Percentiles rank a stretch among this genome's conserved stretches.
These are phyloP conservation scores for Nemania sp. DNA, from an alignment of 2,329 filamentous ascomycete species.

Conservation along the genomic window DNA sequence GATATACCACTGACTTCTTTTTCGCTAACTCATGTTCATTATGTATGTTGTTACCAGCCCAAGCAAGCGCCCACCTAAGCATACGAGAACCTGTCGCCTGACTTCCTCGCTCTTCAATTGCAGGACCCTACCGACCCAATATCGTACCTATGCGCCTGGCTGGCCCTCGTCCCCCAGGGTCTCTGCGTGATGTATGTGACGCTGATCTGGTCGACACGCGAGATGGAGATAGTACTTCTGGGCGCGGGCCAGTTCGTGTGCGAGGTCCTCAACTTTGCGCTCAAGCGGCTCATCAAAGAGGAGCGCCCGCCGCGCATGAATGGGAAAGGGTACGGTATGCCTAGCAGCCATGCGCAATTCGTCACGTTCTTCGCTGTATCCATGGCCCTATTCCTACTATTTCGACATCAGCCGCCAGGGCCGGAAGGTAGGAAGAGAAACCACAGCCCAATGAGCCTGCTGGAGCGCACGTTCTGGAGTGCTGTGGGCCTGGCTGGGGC, in stretches of 20 bases:
- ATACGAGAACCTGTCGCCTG: constrained; percentile 14
- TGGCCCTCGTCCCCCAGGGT: constrained; percentile 92
- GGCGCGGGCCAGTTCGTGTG: constrained; percentile 92
- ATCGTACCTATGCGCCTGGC: constrained; percentile 91
- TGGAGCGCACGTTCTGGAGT: constrained; percentile 68
- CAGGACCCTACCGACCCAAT: constrained; percentile 87
- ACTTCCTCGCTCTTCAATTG: constrained; percentile 18
- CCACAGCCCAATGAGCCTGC: constrained; percentile 68
- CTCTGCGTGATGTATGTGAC: constrained; percentile 91
- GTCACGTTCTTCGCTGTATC: constrained; percentile 91
- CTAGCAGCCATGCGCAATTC: constrained; percentile 93
- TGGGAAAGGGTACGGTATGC: constrained; percentile 98
- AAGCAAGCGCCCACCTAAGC: background rate
- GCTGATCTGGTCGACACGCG: constrained; percentile 89
- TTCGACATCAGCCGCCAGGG: constrained; percentile 76
- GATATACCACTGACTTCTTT: constrained; percentile 81
- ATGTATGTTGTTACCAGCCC: constrained; percentile 68
- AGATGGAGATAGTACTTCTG: constrained; percentile 89
- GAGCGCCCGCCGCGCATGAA: constrained; percentile 86
- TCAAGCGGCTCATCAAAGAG: constrained; percentile 94
- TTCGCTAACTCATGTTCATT: constrained; percentile 95
- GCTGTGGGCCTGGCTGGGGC: constrained; percentile 71
- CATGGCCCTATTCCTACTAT: constrained; percentile 83
- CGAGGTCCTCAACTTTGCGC: constrained; percentile 87
- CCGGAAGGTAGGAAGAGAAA: constrained; percentile 51